phyloP scores from a whole-genome alignment of 1,139 yeast species.

The Sporopachydermia cereana region DNA sequence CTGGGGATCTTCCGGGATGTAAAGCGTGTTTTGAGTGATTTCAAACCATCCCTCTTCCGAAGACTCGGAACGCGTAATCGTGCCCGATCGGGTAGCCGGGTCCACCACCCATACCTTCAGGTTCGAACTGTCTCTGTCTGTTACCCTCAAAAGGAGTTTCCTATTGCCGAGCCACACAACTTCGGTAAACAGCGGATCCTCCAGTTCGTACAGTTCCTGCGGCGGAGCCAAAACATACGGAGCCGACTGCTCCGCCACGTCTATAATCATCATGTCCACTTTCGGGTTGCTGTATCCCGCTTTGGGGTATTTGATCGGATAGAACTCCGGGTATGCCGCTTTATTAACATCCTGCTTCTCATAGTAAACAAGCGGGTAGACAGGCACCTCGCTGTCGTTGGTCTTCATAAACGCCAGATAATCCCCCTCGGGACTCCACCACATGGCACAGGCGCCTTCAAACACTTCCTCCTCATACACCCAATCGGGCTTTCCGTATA shows the following conservation, averaged over 20 bases:
- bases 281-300: slow-evolving; percentile 73
- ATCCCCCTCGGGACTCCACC: slow-evolving; percentile 81
- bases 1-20: slow-evolving; percentile 47
- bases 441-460: slow-evolving; percentile 49
- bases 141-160: slow-evolving; percentile 46
- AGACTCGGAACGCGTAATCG: slow-evolving; percentile 34
- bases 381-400: slow-evolving; percentile 61
- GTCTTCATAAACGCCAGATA: slow-evolving; percentile 51
- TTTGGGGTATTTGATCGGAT: slow-evolving; percentile 68
- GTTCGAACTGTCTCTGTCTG: slow-evolving; percentile 60
- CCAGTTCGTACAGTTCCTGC: slow-evolving; percentile 2
- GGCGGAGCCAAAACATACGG: neutral
- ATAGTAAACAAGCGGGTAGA: slow-evolving; percentile 54
- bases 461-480: slow-evolving; percentile 91
- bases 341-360: slow-evolving; percentile 29
- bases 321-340: slow-evolving; percentile 47
- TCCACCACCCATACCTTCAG: slow-evolving; percentile 46
- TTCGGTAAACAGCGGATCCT: slow-evolving; percentile 55
- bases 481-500: slow-evolving; percentile 93
- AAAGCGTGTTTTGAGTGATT: slow-evolving; percentile 59
- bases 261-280: slow-evolving; percentile 37
- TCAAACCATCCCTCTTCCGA: slow-evolving; percentile 52
- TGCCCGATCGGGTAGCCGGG: slow-evolving; percentile 27
- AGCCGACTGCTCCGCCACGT: slow-evolving; percentile 20
- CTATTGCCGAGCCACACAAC: slow-evolving; percentile 54